phyloP scores from a whole-genome alignment of 768 basidiomycete genomes.

The Lanmaoa pseudosensibilis region DNA sequence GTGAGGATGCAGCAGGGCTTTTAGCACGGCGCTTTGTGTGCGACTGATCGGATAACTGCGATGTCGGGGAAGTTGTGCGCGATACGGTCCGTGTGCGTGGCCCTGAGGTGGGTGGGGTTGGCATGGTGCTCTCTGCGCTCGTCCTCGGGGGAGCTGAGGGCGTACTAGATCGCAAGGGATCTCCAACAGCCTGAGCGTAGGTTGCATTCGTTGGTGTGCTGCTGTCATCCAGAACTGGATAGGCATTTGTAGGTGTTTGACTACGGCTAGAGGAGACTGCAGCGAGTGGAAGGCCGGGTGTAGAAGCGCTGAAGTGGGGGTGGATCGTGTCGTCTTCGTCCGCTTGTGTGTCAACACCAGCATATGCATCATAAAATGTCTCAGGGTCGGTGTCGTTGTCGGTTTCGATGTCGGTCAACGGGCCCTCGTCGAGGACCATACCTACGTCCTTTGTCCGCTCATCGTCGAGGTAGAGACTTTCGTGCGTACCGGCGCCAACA shows the following conservation, averaged over 20 bases:
- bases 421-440: slow-evolving; percentile 72
- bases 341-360: slow-evolving; percentile 14
- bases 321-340: slow-evolving; percentile 22
- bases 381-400: slow-evolving; percentile 43
- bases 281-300: slow-evolving; percentile 19
- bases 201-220: slow-evolving; percentile 45
- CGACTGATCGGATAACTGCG: slow-evolving; percentile 30
- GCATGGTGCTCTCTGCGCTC: slow-evolving; percentile 43
- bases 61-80: slow-evolving; percentile 32
- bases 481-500: slow-evolving; percentile 53
- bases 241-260: slow-evolving; percentile 42
- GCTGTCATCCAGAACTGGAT: slow-evolving; percentile 36
- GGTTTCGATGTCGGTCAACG: slow-evolving; percentile 71
- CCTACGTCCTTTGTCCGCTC: slow-evolving; percentile 45
- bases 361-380: slow-evolving; percentile 43
- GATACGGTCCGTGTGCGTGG: slow-evolving; percentile 21
- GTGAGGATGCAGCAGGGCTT: slow-evolving; percentile 45
- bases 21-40: slow-evolving; percentile 47
- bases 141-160: slow-evolving; percentile 40
- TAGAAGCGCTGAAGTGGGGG: slow-evolving; percentile 19
- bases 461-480: slow-evolving; percentile 70
- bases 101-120: slow-evolving; percentile 35
- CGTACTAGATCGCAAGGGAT: slow-evolving; percentile 44
- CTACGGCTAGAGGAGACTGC: slow-evolving; percentile 36
- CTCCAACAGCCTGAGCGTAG: slow-evolving; percentile 42